phyloP scores from a whole-genome alignment of 768 basidiomycete species.

The Lactarius quietus region DNA sequence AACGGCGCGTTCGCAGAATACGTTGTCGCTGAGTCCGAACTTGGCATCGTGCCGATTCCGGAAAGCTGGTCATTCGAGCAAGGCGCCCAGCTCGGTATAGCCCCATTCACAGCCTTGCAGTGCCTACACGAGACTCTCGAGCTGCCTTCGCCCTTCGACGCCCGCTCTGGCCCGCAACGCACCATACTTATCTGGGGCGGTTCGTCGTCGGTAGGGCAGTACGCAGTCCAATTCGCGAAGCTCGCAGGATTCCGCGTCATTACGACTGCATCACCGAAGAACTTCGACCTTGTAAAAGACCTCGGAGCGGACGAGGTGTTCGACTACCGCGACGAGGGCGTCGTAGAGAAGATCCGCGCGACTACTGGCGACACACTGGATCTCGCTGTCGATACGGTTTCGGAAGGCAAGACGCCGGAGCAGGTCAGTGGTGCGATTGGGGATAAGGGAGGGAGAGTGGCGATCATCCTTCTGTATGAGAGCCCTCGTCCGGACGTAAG shows the following conservation, averaged over 20 bases:
- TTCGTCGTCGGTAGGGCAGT: constrained; percentile 36
- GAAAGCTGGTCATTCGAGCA: constrained; percentile 23
- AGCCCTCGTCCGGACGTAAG: constrained; percentile 5
- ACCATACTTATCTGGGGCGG: constrained; percentile 23
- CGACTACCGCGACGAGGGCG: constrained; percentile 32
- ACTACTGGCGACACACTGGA: constrained; percentile 26
- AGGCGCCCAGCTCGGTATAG: constrained; percentile 23
- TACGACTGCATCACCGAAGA: constrained; percentile 37
- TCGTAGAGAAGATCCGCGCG: constrained; percentile 30
- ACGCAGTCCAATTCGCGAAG: constrained; percentile 34
- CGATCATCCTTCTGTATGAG: constrained; percentile 14
- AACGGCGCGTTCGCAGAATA: constrained; percentile 21
- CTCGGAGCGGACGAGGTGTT: constrained; percentile 38
- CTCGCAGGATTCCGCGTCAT: constrained; percentile 34
- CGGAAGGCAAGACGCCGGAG: constrained; percentile 8
- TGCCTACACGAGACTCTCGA: constrained; percentile 18
- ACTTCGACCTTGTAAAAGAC: constrained; percentile 34
- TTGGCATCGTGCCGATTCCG: constrained; percentile 13
- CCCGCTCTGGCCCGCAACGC: background rate
- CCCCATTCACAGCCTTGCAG: constrained; percentile 21
- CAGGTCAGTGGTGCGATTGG: constrained; percentile 18
- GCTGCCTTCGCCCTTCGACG: constrained; percentile 17
- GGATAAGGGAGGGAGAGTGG: constrained; percentile 23
- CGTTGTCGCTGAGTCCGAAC: constrained; percentile 14
- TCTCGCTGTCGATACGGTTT: constrained; percentile 27